phyloP scores from a whole-genome alignment of 768 basidiomycete species.

The Lanmaoa rubissima region DNA sequence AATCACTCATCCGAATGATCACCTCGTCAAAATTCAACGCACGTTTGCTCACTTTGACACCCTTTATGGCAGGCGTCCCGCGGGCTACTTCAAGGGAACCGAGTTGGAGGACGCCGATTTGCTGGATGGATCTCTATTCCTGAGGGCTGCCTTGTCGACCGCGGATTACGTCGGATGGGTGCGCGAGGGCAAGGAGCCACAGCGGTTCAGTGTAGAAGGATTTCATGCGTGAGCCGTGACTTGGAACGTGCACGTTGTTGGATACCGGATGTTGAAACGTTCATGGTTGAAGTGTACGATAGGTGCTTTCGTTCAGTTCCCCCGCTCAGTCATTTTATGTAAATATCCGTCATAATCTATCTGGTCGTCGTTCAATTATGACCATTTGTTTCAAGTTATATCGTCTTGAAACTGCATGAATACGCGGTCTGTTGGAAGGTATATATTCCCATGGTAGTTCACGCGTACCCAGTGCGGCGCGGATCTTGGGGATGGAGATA shows the following conservation, averaged over 20 bases:
- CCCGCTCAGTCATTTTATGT: not conserved
- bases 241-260: too few species aligned
- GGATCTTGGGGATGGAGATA: too few species aligned
- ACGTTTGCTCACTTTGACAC: constrained; percentile 34
- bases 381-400: not conserved
- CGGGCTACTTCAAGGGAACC: constrained; percentile 29
- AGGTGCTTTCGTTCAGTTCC: not conserved
- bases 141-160: constrained; percentile 31
- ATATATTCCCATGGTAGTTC: too few species aligned
- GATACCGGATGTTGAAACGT: too few species aligned
- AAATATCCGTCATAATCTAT: too few species aligned
- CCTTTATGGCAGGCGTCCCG: constrained; percentile 28
- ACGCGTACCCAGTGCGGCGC: not conserved
- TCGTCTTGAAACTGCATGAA: not conserved
- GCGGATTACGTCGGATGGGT: constrained; percentile 38
- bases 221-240: constrained; percentile 16
- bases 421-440: too few species aligned
- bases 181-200: constrained; percentile 34
- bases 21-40: constrained; percentile 34
- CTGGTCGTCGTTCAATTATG: not conserved
- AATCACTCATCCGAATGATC: constrained; percentile 36
- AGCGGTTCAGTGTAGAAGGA: constrained; percentile 28
- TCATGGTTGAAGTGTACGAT: not conserved
- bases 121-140: constrained; percentile 38
- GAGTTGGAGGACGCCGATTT: constrained; percentile 31